phyloP scores from a whole-genome alignment of 2,329 filamentous ascomycete species.

The Ophiostoma quercus region DNA sequence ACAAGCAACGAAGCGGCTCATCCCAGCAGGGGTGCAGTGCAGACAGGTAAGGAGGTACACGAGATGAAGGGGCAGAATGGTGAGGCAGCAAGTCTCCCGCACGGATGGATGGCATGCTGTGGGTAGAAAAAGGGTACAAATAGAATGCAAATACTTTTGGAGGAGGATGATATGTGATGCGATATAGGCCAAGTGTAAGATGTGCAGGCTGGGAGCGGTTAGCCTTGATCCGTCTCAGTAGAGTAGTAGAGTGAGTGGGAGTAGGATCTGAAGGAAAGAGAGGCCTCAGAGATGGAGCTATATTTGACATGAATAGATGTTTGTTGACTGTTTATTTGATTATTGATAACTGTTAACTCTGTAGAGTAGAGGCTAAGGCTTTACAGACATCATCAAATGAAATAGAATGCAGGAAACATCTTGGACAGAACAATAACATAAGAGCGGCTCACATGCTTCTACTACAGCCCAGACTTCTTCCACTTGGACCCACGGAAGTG shows the following conservation, averaged over 20 bases:
- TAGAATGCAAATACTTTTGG: background rate
- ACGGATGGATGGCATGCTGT: background rate
- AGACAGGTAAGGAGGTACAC: background rate
- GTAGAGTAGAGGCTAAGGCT: too few relatives aligned
- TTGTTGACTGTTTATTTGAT: too few relatives aligned
- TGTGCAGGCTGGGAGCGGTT: background rate
- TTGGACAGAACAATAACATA: too few relatives aligned
- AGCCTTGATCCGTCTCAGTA: background rate
- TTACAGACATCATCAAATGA: too few relatives aligned
- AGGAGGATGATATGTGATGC: background rate
- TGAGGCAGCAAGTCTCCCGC: background rate
- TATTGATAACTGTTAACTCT: too few relatives aligned
- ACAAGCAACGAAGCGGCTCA: slow-evolving; percentile 7
- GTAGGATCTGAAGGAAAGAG: background rate
- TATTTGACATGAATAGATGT: too few relatives aligned
- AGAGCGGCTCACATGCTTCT: too few relatives aligned
- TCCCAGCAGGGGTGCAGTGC: slow-evolving; percentile 1
- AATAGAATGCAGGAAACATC: too few relatives aligned
- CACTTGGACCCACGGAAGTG: background rate
- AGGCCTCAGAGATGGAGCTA: too few relatives aligned
- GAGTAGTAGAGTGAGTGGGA: background rate
- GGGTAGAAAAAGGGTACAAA: background rate
- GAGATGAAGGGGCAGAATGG: slow-evolving; percentile 13
- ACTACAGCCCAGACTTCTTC: background rate
- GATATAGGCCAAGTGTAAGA: background rate